A percentile compares a stretch with the other conserved stretches of the same genome.
These are phyloP conservation scores for Jamesozyma spencerorum DNA, from an alignment of 805 yeast genomes.

Conservation along the genomic window DNA sequence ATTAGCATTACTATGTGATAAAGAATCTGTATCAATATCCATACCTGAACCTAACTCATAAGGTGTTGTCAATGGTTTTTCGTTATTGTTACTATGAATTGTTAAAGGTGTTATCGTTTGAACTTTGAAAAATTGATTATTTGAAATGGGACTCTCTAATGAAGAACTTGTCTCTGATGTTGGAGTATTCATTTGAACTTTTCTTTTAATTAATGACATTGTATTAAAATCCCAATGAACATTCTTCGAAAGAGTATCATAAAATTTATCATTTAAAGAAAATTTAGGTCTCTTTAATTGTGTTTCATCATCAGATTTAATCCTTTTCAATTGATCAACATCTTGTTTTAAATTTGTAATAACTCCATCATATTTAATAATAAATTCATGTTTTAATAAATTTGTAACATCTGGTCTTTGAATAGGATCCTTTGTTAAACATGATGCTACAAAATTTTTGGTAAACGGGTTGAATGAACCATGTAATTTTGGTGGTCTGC, in stretches of 20 bases:
- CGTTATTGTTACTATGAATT: slow-evolving; percentile 7
- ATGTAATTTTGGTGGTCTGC: slow-evolving; percentile 25
- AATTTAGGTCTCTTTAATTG: slow-evolving; percentile 32
- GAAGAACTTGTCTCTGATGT: not conserved
- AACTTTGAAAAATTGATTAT: slow-evolving; percentile 1
- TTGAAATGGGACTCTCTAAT: slow-evolving; percentile 10
- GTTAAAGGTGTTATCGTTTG: slow-evolving; percentile 16
- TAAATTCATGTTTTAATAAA: slow-evolving; percentile 34
- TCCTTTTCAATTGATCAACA: slow-evolving; percentile 29
- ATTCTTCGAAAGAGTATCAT: slow-evolving; percentile 12
- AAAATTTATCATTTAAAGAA: slow-evolving; percentile 27
- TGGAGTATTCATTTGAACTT: not conserved
- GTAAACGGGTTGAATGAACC: slow-evolving; percentile 28
- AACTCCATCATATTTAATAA: slow-evolving; percentile 11
- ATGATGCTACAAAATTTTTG: slow-evolving; percentile 49
- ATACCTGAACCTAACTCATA: slow-evolving; percentile 16
- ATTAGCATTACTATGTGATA: not conserved
- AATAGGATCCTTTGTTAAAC: slow-evolving; percentile 59
- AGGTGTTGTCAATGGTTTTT: not conserved
- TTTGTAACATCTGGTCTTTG: slow-evolving; percentile 53
- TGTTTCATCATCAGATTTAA: slow-evolving; percentile 17
- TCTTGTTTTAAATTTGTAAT: slow-evolving; percentile 34
- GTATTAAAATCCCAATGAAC: slow-evolving; percentile 12
- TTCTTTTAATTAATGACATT: not conserved
- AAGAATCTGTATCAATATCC: slow-evolving; percentile 10